Evolutionary conservation across 352 stramenopile genomes (phyloP), one percentile per base, ranked within the genome.

Genomic region (Pythium periplocum): DNA sequence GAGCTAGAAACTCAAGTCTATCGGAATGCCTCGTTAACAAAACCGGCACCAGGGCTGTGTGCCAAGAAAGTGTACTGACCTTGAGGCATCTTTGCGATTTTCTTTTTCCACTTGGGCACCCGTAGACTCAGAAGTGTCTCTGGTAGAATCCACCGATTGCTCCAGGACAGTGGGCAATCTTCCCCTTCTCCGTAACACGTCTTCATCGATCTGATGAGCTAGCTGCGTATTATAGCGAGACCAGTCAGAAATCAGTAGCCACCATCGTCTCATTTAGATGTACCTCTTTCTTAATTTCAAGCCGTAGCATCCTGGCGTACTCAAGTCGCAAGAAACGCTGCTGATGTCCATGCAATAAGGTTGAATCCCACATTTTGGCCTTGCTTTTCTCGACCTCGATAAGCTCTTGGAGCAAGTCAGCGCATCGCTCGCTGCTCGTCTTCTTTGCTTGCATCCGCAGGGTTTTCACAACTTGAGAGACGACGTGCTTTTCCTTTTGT

Each of bases 211-310:
- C 59, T 90, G 79, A 44, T 62, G 55, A 7, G 73, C 68, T 8
- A 90, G 75, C 73, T 87, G 48, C 11, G 45, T 2, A 46, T 9
- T 26, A 26, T 26, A 26, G 17, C 17, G 17, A 26, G 17, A 26
- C 17, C 17, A 26, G 17, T 26, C 17, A 26, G 17, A 26, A 26
- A 26, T 26, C 17, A 26, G 17, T 26, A 26, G 17, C 17, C 17
- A 26, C 17, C 17, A 26, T 26, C 17, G 17, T 26, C 17, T 26
- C 17, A 26, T 26, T 26, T 26, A 26, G 3, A 30, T 48, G 32
- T 57, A 87, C 79, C 69, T 92, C 77, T 39, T 84, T 86, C 48
- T 88, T 86, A 49, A 92, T 89, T 43, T 87, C 78, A 3, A 61
- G 8, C 2, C 74, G 75, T 17, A 92, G 41, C 71, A 87, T 86